A percentile compares a stretch with the other conserved stretches of the same genome.
Evolutionary conservation across 148 eudicot genomes (phyloP).

Genomic region (Agrostemma githago): DNA sequence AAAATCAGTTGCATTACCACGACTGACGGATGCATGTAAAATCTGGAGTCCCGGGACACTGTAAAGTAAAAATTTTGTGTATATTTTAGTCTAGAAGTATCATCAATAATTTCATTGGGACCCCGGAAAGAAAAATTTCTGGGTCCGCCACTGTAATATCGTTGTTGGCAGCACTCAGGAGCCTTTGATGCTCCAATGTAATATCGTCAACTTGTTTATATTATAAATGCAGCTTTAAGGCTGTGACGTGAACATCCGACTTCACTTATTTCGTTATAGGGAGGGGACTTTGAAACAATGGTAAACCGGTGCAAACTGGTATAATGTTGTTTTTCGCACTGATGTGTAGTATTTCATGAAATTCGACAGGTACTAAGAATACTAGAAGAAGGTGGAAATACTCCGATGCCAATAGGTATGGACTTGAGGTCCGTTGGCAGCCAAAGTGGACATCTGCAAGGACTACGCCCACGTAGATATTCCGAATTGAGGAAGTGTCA

Average conservation of each 20-base stretch:
- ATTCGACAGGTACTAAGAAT: constrained; percentile 50
- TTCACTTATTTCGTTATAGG: background rate
- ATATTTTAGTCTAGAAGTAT: no score
- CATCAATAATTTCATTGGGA: no score
- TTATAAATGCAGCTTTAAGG: background rate
- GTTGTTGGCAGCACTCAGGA: background rate
- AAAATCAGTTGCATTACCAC: no score
- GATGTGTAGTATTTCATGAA: background rate
- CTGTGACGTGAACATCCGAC: background rate
- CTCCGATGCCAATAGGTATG: constrained; percentile 41
- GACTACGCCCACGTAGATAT: constrained; percentile 29
- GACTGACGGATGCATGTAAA: no score
- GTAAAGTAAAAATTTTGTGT: no score
- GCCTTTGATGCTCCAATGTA: background rate
- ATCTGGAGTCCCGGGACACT: no score
- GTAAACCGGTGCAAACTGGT: background rate
- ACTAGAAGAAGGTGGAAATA: constrained; percentile 68
- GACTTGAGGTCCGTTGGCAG: constrained; percentile 62
- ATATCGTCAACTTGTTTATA: background rate
- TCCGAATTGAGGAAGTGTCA: constrained; percentile 47
- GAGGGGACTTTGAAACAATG: background rate
- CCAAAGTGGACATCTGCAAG: constrained; percentile 67
- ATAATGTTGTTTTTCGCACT: constrained; percentile 1
- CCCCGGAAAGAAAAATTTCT: no score
- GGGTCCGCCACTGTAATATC: no score